Evolutionary conservation across 495 filamentous ascomycete genomes (phyloP).

Genomic region (Aspergillus hancockii): DNA sequence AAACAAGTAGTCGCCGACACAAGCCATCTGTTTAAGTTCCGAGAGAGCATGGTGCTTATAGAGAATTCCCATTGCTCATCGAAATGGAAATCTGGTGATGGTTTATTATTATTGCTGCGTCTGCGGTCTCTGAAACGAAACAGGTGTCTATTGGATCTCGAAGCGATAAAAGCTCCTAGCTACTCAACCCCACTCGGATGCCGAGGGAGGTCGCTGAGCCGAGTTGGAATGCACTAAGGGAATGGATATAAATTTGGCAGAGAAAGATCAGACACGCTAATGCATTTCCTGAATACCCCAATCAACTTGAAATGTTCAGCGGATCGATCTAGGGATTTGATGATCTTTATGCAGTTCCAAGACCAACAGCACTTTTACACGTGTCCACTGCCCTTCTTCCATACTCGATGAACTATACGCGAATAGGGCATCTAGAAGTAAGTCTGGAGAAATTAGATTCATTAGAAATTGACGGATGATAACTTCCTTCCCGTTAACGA

Average conservation of each 20-base stretch:
- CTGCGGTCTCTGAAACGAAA: background rate
- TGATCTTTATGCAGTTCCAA: background rate
- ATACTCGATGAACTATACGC: background rate
- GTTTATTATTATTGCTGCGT: background rate
- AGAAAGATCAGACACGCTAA: background rate
- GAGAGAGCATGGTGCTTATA: slow-evolving; percentile 5
- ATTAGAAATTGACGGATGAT: background rate
- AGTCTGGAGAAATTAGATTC: background rate
- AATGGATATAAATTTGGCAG: background rate
- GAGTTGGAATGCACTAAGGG: background rate
- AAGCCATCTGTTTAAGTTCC: slow-evolving; percentile 11
- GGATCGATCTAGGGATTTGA: background rate
- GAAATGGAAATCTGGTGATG: background rate
- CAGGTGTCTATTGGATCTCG: slow-evolving; percentile 8
- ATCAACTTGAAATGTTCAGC: background rate
- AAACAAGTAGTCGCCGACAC: slow-evolving; percentile 10
- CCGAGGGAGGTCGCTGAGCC: background rate
- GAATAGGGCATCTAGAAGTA: slow-evolving; percentile 3
- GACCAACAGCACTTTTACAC: slow-evolving; percentile 4
- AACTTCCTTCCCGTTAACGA: background rate
- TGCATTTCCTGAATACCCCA: background rate
- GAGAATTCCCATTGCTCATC: slow-evolving; percentile 9
- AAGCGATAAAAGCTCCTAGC: slow-evolving; percentile 11
- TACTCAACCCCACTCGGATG: slow-evolving; percentile 5
- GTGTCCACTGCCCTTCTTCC: background rate